A percentile compares a stretch with the other conserved stretches of the same genome.
Conservation (phyloP, 345 rosid species). For the Boechera stricta region DNA sequence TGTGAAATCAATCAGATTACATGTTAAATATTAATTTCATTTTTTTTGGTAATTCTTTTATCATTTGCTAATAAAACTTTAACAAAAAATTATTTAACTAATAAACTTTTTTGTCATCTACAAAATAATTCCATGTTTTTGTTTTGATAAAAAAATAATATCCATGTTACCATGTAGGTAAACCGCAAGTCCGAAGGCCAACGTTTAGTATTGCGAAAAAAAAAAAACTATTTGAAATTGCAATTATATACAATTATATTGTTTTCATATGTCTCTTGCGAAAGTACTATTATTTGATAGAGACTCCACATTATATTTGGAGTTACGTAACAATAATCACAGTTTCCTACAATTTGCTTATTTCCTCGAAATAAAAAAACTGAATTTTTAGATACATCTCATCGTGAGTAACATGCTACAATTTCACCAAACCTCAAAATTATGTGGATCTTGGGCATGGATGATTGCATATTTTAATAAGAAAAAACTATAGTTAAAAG, state of each 20-base stretch:
- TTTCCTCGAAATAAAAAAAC: conserved; percentile 29
- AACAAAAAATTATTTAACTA: no score
- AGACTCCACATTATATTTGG: conserved; percentile 43
- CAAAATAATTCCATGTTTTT: no score
- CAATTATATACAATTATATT: neutral
- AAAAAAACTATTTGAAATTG: neutral
- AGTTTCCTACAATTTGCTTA: conserved; percentile 31
- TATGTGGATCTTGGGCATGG: conserved; percentile 28
- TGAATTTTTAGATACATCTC: conserved; percentile 14
- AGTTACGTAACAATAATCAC: conserved; percentile 42
- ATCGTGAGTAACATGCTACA: conserved; percentile 37
- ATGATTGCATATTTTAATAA: conserved; percentile 15
- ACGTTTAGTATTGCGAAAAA: neutral
- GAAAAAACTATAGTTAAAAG: neutral
- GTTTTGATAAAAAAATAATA: no score
- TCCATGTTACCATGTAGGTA: neutral
- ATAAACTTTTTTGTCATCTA: no score
- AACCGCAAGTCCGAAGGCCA: no score
- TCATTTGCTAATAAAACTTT: neutral
- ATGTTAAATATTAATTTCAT: no score
- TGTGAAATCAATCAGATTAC: neutral
- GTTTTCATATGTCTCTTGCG: neutral
- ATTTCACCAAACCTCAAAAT: conserved; percentile 36
- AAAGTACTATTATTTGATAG: conserved; percentile 32
- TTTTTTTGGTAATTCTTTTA: neutral